These are phyloP conservation scores for Catharanthus roseus DNA, from an alignment of 257 asterid genomes.

Conservation along the genomic window DNA sequence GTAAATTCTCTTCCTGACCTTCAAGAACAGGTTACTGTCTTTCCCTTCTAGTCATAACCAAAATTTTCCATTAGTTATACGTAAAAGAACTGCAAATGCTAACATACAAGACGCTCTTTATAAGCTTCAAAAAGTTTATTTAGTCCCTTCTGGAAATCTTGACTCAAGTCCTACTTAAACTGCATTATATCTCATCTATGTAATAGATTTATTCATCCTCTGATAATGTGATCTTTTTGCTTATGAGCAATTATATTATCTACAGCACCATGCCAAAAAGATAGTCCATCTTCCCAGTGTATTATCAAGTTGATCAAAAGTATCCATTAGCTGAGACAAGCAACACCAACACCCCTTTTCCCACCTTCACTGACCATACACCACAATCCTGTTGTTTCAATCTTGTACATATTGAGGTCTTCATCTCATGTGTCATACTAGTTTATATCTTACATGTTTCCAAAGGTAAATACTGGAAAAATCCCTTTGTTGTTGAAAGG, in stretches of 20 bases:
- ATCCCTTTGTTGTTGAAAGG: conserved; percentile 7
- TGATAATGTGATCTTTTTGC: neutral
- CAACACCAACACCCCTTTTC: neutral
- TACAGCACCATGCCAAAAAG: neutral
- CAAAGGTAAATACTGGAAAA: neutral
- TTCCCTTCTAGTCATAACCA: conserved; percentile 7
- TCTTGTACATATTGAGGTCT: neutral
- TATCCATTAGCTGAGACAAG: neutral
- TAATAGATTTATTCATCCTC: neutral
- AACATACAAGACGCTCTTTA: neutral
- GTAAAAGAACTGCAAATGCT: neutral
- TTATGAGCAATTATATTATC: neutral
- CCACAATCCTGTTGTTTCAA: neutral
- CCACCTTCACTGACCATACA: neutral
- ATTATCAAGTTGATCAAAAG: neutral
- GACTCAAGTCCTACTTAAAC: neutral
- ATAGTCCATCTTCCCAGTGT: neutral
- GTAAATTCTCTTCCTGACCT: conserved; percentile 70
- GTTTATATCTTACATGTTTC: neutral
- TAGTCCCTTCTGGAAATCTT: neutral
- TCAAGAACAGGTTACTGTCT: conserved; percentile 67
- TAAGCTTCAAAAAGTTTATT: neutral
- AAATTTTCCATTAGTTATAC: neutral
- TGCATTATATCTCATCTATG: neutral
- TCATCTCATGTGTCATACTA: neutral